Base-by-base conservation (phyloP, 2,329 filamentous ascomycete species). In the Ophiobolus disseminans region DNA sequence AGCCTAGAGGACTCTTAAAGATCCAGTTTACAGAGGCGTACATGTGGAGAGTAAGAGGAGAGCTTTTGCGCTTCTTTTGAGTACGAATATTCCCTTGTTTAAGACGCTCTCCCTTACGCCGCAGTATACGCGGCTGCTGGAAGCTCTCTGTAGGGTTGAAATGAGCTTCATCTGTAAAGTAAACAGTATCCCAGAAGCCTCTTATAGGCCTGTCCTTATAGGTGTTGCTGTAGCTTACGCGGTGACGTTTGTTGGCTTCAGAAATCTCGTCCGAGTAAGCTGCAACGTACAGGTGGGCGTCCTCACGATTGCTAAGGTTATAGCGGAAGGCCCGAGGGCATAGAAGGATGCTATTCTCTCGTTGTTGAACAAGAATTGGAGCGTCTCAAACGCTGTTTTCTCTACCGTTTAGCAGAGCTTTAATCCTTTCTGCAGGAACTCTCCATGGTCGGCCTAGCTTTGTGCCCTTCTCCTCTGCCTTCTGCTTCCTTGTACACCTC, bases 381-480 rank as follows among this genome's bases (percentile, higher is more conserved):
- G n/a, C 16, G 19, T 41, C 39, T 16, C 39, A 20, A 41, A 32
- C 39, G 8, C 17, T 11, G 23, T 41, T 41, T n/a, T 16, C 20
- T 11, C 7, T 6, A 23, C 31, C 26, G 20, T 16, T 30, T n/a
- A 41, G 39, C n/a, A 41, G 26, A 4, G 5, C 11, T 31, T 41
- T 10, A 31, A 41, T 23, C 25, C 17, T 17, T 9, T 41, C 25
- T 11, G 5, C 16, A 11, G 16, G 11, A 20, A 41, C 39, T 41
- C 25, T 19, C 8, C 7, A 41, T 9, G 39, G 39, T 13, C 26
- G 17, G 17, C 39, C 26, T 31, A 41, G 39, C 39, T 41, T 41
- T 13, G 19, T 11, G 19, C 19, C 19, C 6, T 30, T 41, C 39
- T 41, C 39, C 20, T 32, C 25, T 19, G 39, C 39, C 11, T 31